Evolutionary conservation across 1,284 basidiomycete species (phyloP).

Genomic region (Moesziomyces aphidis): DNA sequence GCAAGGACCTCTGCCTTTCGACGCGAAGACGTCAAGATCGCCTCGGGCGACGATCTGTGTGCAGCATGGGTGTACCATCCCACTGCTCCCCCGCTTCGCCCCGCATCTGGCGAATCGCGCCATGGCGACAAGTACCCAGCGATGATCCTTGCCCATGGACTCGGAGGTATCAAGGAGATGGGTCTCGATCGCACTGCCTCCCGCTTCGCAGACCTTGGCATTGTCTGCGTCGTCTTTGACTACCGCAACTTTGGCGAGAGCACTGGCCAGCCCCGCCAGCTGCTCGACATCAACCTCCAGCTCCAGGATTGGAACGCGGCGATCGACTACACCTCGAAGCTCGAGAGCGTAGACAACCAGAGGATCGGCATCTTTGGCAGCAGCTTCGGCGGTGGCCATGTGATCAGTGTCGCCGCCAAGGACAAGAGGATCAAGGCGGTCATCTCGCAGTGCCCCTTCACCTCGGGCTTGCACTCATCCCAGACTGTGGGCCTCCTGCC

Average conservation of each 20-base stretch:
- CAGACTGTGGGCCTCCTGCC: constrained; percentile 21
- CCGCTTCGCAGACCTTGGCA: constrained; percentile 44
- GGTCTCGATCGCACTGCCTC: constrained; percentile 44
- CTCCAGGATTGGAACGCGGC: constrained; percentile 53
- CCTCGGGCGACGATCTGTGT: constrained; percentile 25
- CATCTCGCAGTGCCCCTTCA: constrained; percentile 62
- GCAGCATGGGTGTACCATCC: constrained; percentile 51
- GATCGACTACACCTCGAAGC: constrained; percentile 29
- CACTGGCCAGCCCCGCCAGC: constrained; percentile 42
- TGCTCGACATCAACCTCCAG: constrained; percentile 50
- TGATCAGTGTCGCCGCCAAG: constrained; percentile 46
- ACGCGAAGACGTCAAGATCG: constrained; percentile 42
- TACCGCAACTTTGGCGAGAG: constrained; percentile 52
- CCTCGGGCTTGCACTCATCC: constrained; percentile 42
- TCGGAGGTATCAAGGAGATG: constrained; percentile 55
- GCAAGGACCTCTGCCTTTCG: constrained; percentile 13
- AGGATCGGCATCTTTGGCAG: constrained; percentile 56
- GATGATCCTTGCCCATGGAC: constrained; percentile 53
- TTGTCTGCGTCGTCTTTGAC: constrained; percentile 54
- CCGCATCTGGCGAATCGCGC: not conserved
- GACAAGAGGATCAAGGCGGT: constrained; percentile 48
- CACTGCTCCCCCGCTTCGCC: constrained; percentile 6
- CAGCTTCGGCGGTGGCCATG: constrained; percentile 61
- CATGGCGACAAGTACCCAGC: constrained; percentile 14
- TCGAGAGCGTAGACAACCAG: constrained; percentile 38